Evolutionary conservation across 2,329 filamentous ascomycete genomes (phyloP), one percentile per base, ranked within the genome.

Genomic region (Botrytis fragariae): DNA sequence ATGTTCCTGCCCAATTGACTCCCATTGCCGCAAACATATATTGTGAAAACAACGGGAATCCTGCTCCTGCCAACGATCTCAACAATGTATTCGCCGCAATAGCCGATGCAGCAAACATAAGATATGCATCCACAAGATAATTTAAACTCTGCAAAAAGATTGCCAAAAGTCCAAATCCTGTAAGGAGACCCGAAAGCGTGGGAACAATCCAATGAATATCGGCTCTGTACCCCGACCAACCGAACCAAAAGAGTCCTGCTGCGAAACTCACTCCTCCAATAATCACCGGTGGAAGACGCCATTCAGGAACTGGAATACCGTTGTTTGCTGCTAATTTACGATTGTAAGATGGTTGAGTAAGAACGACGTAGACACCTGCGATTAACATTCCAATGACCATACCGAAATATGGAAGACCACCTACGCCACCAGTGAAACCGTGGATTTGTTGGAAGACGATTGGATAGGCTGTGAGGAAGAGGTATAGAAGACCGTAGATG

Each of bases 381-480:
- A 93, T 82, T 25, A 95, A 75, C 80, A 94, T 88, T 64, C 93
- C 93, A 14, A 86, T 78, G 69, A 96, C 88, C 91, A 97, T 93
- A 72, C 94, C 94, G 78, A 97, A 93, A 81, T 94, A 97, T 8
- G 93, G 90, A 8, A 97, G 86, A 2, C 94, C 94, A 6, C 90
- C 87, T 29, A 93, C 82, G 73, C 94, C 94, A 1, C 86, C 79
- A 48, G 84, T 88, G 84, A 95, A 91, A 76, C 88, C 86, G 81
- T 97, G 92, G 7, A 94, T 86, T 42, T 86, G 85, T 75, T 91
- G 85, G 83, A 96, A 97, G 65, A 97, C 92, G 62, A 96, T 88
- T 0, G 92, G 91, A 78, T 97, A 97, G 1, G 93, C 92, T 0
- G 93, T 95, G 70, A 97, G 86, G 84, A 96, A 96, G 39, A 95